Evolutionary conservation across 2,329 filamentous ascomycete genomes (phyloP).

Genomic region (Emmonsiellopsis sp.): DNA sequence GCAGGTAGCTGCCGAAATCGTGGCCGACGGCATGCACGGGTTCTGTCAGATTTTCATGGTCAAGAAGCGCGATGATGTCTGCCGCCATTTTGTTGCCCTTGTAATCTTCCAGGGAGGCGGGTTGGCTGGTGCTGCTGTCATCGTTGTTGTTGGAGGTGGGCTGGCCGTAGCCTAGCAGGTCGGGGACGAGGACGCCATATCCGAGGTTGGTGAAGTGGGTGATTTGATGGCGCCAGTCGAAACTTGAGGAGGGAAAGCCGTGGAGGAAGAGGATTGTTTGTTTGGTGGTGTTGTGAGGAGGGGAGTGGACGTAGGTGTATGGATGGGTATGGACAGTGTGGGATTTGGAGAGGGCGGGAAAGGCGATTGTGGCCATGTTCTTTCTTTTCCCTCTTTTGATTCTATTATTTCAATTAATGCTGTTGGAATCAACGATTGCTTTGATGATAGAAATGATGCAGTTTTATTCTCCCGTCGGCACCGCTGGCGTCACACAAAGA

Average conservation of each 20-base stretch:
- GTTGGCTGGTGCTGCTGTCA: slow-evolving; percentile 20
- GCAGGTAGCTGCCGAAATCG: slow-evolving; percentile 18
- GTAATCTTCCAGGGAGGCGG: slow-evolving; percentile 20
- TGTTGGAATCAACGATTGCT: too few species aligned
- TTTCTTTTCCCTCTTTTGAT: neutral
- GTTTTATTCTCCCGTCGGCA: too few species aligned
- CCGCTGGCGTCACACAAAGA: too few species aligned
- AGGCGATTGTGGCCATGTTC: neutral
- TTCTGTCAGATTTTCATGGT: slow-evolving; percentile 14
- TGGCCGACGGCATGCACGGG: slow-evolving; percentile 19
- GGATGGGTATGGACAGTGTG: neutral
- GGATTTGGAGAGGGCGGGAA: neutral
- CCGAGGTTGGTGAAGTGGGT: slow-evolving; percentile 24
- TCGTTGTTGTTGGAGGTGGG: neutral
- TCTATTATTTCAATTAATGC: too few species aligned
- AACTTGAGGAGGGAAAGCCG: slow-evolving; percentile 40
- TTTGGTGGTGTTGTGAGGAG: slow-evolving; percentile 7
- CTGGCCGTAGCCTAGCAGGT: slow-evolving; percentile 33
- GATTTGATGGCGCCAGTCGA: slow-evolving; percentile 38
- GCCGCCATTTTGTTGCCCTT: slow-evolving; percentile 22
- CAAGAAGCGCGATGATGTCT: slow-evolving; percentile 27
- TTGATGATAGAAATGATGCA: too few species aligned
- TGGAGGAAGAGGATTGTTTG: slow-evolving; percentile 41
- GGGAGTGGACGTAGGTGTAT: slow-evolving; percentile 24
- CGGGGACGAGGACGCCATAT: slow-evolving; percentile 37